These are phyloP conservation scores for Podila horticola DNA, from an alignment of 192 early-diverging fungal genomes.

Conservation along the genomic window DNA sequence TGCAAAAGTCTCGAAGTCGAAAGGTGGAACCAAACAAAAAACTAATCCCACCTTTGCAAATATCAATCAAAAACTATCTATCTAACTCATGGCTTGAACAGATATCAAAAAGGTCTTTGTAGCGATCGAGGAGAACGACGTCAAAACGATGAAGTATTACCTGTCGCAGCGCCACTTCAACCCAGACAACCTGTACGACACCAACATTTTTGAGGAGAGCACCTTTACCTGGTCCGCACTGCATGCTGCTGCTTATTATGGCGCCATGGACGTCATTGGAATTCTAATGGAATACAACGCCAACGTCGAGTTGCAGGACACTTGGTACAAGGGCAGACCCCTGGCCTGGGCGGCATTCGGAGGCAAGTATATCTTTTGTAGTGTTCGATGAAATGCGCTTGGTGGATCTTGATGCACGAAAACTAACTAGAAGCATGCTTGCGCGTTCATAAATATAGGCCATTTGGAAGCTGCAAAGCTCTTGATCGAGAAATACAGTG, in stretches of 20 bases:
- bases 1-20: too few relatives aligned
- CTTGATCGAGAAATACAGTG: slow-evolving; percentile 80
- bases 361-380: slow-evolving; percentile 20
- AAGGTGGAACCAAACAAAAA: background rate
- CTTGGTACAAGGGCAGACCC: slow-evolving; percentile 85
- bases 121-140: slow-evolving; percentile 39
- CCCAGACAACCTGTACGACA: slow-evolving; percentile 39
- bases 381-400: background rate
- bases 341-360: slow-evolving; percentile 93
- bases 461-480: slow-evolving; percentile 74
- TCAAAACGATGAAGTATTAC: slow-evolving; percentile 24
- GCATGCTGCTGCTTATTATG: slow-evolving; percentile 89
- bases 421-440: background rate
- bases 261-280: slow-evolving; percentile 71
- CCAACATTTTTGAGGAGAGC: slow-evolving; percentile 56
- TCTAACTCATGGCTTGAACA: background rate
- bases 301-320: slow-evolving; percentile 83
- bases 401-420: background rate
- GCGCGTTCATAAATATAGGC: slow-evolving; percentile 23
- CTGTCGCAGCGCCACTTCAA: slow-evolving; percentile 32
- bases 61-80: background rate
- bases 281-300: slow-evolving; percentile 80
- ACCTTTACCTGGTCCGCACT: slow-evolving; percentile 86
- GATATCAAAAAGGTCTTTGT: slow-evolving; percentile 41
- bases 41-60: background rate